phyloP scores from a whole-genome alignment of 139 green algal species.

The Eudorina sp. region DNA sequence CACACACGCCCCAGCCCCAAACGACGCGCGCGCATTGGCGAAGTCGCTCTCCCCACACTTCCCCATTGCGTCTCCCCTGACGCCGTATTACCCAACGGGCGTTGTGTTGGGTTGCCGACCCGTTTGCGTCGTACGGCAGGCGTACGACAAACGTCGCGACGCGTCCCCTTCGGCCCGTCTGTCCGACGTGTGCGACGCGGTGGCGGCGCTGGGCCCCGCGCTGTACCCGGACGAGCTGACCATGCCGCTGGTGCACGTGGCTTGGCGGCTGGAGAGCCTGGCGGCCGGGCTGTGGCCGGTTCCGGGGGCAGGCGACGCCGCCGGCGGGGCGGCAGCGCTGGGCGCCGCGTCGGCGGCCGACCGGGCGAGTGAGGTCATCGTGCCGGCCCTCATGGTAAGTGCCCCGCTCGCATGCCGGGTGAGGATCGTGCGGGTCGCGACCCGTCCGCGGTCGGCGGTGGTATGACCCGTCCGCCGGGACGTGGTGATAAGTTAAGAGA shows the following conservation, averaged over 20 bases:
- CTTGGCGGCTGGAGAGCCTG: slow-evolving; percentile 80
- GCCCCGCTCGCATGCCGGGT: too few species aligned
- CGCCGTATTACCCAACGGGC: too few species aligned
- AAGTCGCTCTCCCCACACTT: too few species aligned
- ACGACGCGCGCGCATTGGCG: too few species aligned
- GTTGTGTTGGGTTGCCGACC: not conserved
- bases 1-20: too few species aligned
- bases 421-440: too few species aligned
- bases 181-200: slow-evolving; percentile 54
- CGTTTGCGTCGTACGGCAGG: slow-evolving; percentile 13
- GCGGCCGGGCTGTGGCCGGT: slow-evolving; percentile 81
- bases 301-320: not conserved
- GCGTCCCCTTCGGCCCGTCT: slow-evolving; percentile 36
- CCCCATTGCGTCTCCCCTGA: too few species aligned
- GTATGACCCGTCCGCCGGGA: too few species aligned
- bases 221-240: slow-evolving; percentile 79
- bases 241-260: slow-evolving; percentile 77
- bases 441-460: too few species aligned
- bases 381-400: slow-evolving; percentile 32
- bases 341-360: slow-evolving; percentile 18
- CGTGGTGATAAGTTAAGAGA: too few species aligned
- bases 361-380: not conserved
- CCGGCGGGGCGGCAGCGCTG: not conserved
- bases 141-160: not conserved
- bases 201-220: slow-evolving; percentile 63